Evolutionary conservation across 257 asterid genomes (phyloP).

Genomic region (Scutellaria barbata): DNA sequence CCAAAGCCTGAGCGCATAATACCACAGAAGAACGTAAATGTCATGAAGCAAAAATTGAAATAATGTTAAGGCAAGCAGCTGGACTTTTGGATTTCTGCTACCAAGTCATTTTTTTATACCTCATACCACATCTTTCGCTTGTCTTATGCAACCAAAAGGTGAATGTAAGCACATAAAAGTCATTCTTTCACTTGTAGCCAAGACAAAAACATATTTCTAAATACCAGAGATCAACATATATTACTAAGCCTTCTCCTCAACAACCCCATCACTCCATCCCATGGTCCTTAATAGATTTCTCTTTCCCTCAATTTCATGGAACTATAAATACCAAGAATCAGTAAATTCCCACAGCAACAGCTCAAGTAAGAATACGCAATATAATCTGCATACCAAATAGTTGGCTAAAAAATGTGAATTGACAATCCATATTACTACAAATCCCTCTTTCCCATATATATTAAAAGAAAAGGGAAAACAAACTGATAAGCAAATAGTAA

Average conservation of each 20-base stretch:
- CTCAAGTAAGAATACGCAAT: slow-evolving; percentile 1
- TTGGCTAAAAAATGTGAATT: background rate
- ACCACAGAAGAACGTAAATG: background rate
- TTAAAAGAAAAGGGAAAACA: background rate
- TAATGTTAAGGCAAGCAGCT: slow-evolving; percentile 94
- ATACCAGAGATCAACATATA: background rate
- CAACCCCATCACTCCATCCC: background rate
- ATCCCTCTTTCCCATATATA: no score
- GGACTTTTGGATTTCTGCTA: slow-evolving; percentile 92
- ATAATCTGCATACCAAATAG: background rate
- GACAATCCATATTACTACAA: background rate
- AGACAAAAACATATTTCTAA: background rate
- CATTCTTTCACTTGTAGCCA: slow-evolving; percentile 2
- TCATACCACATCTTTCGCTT: slow-evolving; percentile 91
- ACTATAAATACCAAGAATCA: background rate
- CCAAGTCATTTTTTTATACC: slow-evolving; percentile 91
- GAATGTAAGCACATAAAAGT: slow-evolving; percentile 30
- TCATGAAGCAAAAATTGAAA: slow-evolving; percentile 46
- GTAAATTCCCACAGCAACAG: slow-evolving; percentile 17
- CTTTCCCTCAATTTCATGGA: background rate
- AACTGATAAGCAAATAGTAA: slow-evolving; percentile 12
- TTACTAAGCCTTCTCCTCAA: slow-evolving; percentile 16
- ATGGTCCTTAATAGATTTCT: background rate
- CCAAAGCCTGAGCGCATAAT: background rate
- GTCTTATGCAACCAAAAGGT: slow-evolving; percentile 55